A percentile compares a stretch with the other conserved stretches of the same genome.
phyloP scores from a whole-genome alignment of 345 rosid species.

The Physaria fendleri region DNA sequence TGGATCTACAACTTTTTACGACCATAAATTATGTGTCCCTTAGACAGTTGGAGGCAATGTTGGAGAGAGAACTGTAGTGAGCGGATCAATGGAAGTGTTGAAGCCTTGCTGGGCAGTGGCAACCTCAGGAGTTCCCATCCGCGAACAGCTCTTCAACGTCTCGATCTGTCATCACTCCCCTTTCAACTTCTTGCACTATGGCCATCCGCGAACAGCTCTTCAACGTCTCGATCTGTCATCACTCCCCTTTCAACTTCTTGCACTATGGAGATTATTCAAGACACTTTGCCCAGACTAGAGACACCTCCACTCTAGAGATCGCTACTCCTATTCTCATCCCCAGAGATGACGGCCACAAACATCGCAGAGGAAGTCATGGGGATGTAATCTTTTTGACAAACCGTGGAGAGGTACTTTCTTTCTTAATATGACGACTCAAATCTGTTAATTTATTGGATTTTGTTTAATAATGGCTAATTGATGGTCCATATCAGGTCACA shows the following conservation, averaged over 20 bases:
- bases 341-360: constrained; percentile 72
- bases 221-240: constrained; percentile 91
- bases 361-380: constrained; percentile 80
- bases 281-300: constrained; percentile 54
- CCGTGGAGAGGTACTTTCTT: constrained; percentile 78
- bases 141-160: constrained; percentile 93
- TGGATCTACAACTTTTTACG: background rate
- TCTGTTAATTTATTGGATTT: background rate
- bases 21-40: constrained; percentile 16
- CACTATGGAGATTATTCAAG: constrained; percentile 76
- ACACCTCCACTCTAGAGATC: constrained; percentile 66
- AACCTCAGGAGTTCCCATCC: constrained; percentile 92
- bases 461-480: background rate
- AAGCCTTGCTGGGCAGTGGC: constrained; percentile 95
- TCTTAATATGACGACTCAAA: background rate
- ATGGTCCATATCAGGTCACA: constrained; percentile 53
- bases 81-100: constrained; percentile 78
- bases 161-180: constrained; percentile 86
- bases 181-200: constrained; percentile 76
- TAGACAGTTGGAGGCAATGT: constrained; percentile 97
- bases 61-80: constrained; percentile 71
- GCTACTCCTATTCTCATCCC: constrained; percentile 95
- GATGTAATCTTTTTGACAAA: constrained; percentile 90
- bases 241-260: constrained; percentile 68
- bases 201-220: constrained; percentile 98